Percentiles rank a stretch among this genome's conserved stretches.
phyloP scores from a whole-genome alignment of 306 rosid genomes.

The Parietaria judaica region DNA sequence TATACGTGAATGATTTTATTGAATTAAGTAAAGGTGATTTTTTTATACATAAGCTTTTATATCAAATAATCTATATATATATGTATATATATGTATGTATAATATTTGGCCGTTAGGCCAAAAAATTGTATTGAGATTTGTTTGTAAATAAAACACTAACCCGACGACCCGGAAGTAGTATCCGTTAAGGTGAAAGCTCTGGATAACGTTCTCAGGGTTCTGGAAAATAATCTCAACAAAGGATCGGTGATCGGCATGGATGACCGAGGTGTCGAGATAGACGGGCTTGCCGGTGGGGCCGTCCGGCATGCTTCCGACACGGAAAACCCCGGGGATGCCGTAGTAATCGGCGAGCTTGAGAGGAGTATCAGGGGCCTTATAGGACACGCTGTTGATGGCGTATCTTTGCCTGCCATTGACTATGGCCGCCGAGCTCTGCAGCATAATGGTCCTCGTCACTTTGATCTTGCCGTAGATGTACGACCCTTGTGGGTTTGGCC shows the following conservation, averaged over 20 bases:
- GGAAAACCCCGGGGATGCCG: constrained; percentile 49
- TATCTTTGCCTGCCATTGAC: constrained; percentile 55
- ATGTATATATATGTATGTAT: too few relatives aligned
- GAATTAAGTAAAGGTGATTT: too few relatives aligned
- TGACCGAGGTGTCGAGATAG: constrained; percentile 55
- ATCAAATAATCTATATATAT: too few relatives aligned
- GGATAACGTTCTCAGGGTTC: constrained; percentile 50
- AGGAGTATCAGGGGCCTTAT: constrained; percentile 50
- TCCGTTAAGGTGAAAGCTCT: constrained; percentile 65
- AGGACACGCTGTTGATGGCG: constrained; percentile 59
- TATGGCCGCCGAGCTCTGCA: constrained; percentile 53
- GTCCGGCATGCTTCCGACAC: constrained; percentile 59
- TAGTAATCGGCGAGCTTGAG: constrained; percentile 79
- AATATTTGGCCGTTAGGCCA: too few relatives aligned
- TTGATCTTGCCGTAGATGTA: constrained; percentile 58
- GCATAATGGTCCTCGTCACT: constrained; percentile 36
- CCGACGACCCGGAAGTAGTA: constrained; percentile 75
- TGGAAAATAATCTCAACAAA: constrained; percentile 64
- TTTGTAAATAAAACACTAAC: constrained; percentile 27
- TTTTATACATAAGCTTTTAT: too few relatives aligned
- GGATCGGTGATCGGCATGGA: constrained; percentile 59
- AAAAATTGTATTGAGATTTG: too few relatives aligned
- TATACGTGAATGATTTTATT: too few relatives aligned
- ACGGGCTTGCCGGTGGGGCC: constrained; percentile 33
- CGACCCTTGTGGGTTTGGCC: constrained; percentile 83